Evolutionary conservation across 208 protist species (phyloP).

Genomic region (Crithidia mellificae): DNA sequence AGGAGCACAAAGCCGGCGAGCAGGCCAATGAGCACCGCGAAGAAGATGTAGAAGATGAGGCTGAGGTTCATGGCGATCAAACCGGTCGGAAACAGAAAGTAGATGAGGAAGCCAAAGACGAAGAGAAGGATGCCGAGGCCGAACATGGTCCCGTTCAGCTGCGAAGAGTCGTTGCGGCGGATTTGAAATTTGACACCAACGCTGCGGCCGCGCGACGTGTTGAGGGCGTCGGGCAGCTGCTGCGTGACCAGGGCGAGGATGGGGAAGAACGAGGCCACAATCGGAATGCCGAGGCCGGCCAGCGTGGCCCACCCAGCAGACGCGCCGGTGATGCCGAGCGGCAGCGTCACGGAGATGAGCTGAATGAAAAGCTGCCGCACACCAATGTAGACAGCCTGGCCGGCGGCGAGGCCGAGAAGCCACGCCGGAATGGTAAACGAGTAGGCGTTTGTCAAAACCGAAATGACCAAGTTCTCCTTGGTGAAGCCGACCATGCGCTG

Average conservation of each 20-base stretch:
- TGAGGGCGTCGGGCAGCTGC: constrained; percentile 87
- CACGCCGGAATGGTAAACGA: constrained; percentile 84
- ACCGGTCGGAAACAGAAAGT: constrained; percentile 92
- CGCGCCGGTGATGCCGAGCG: constrained; percentile 31
- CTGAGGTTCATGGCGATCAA: constrained; percentile 85
- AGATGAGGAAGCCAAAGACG: constrained; percentile 85
- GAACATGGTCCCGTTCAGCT: constrained; percentile 45
- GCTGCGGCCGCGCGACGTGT: constrained; percentile 63
- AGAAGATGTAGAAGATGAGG: constrained; percentile 95
- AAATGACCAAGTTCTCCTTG: constrained; percentile 43
- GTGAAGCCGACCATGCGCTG: constrained; percentile 92
- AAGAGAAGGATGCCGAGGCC: constrained; percentile 58
- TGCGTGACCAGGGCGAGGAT: constrained; percentile 79
- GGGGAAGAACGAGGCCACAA: constrained; percentile 87
- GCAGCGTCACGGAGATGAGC: constrained; percentile 51
- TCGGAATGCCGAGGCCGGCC: constrained; percentile 84
- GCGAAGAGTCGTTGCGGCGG: constrained; percentile 30
- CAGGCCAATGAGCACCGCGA: constrained; percentile 90
- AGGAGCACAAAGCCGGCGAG: constrained; percentile 90
- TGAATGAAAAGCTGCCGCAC: constrained; percentile 41
- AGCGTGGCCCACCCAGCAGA: constrained; percentile 73
- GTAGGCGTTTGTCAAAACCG: constrained; percentile 68
- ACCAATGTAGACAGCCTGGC: constrained; percentile 55
- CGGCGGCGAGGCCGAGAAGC: constrained; percentile 65
- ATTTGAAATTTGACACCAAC: constrained; percentile 76